Evolutionary conservation across 768 basidiomycete genomes (phyloP).

Genomic region (Leccinum sublutescens): DNA sequence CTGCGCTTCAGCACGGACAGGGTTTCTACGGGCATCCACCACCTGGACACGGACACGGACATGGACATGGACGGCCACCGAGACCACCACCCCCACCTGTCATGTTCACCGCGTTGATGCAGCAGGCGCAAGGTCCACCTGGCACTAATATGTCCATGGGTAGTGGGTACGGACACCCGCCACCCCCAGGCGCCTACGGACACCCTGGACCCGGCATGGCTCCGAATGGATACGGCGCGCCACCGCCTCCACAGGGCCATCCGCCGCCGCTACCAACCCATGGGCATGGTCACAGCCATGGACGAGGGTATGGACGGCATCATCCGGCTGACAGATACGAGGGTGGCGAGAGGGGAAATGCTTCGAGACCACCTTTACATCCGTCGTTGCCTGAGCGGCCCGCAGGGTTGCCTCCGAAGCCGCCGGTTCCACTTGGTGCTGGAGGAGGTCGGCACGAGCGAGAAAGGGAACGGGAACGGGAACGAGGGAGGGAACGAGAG

Average conservation of each 20-base stretch:
- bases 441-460: constrained; percentile 21
- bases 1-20: constrained; percentile 31
- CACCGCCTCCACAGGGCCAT: constrained; percentile 13
- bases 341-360: constrained; percentile 9
- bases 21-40: constrained; percentile 33
- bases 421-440: constrained; percentile 12
- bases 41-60: constrained; percentile 24
- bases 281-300: constrained; percentile 10
- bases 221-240: constrained; percentile 19
- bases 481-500: constrained; percentile 20
- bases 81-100: constrained; percentile 19
- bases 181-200: constrained; percentile 13
- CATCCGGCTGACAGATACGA: constrained; percentile 16
- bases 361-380: constrained; percentile 9
- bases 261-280: constrained; percentile 18
- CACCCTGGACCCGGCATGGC: constrained; percentile 9
- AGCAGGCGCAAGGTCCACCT: constrained; percentile 17
- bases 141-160: constrained; percentile 8
- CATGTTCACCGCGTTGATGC: constrained; percentile 32
- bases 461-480: constrained; percentile 6
- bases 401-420: constrained; percentile 20
- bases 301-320: constrained; percentile 11
- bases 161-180: constrained; percentile 14
- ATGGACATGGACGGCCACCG: constrained; percentile 32
- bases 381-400: constrained; percentile 23